Conservation (phyloP, 2,329 filamentous ascomycete genomes). For the Colletotrichum scovillei region DNA sequence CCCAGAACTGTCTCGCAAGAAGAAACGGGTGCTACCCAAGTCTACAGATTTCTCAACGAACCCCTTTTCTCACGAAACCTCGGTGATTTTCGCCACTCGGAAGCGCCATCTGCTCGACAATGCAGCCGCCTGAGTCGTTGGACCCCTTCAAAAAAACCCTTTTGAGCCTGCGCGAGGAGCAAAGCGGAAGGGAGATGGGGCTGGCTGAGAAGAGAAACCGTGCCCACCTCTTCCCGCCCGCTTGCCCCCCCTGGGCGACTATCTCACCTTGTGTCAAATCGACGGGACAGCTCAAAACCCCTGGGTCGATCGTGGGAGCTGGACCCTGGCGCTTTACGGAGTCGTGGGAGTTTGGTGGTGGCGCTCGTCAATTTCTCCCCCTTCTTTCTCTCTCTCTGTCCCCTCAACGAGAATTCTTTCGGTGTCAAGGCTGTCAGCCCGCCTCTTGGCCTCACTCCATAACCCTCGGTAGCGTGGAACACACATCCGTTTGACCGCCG, state of each 20-base stretch:
- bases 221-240: constrained; percentile 7
- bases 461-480: background rate
- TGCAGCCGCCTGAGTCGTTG: constrained; percentile 23
- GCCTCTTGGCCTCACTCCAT: background rate
- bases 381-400: background rate
- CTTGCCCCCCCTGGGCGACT: background rate
- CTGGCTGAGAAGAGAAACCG: background rate
- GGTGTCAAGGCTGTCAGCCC: background rate
- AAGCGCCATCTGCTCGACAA: constrained; percentile 12
- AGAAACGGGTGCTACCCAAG: background rate
- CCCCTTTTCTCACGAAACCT: background rate
- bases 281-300: background rate
- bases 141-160: background rate
- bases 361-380: background rate
- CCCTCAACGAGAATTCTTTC: no score
- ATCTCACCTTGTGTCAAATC: constrained; percentile 1
- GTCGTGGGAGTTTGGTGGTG: background rate
- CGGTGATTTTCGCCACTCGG: constrained; percentile 3
- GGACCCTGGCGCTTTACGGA: background rate
- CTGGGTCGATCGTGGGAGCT: constrained; percentile 4
- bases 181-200: background rate
- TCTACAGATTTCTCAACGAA: background rate
- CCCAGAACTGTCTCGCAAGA: background rate
- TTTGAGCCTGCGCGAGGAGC: background rate
- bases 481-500: background rate